Evolutionary conservation across 768 basidiomycete genomes (phyloP), one percentile per base, ranked within the genome.

Genomic region (Boletus rubropictus): DNA sequence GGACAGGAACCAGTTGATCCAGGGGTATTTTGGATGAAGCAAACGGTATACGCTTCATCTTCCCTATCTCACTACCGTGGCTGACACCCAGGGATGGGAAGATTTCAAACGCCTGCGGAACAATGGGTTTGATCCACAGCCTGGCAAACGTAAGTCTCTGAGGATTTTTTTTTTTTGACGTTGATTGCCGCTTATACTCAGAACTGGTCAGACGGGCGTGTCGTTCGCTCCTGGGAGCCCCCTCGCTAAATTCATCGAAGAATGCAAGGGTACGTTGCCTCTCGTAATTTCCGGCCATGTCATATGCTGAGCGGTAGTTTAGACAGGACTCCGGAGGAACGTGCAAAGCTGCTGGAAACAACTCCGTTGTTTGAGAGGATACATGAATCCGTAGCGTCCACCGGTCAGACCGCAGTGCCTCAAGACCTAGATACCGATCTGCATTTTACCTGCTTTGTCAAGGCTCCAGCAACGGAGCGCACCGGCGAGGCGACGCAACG

Each of bases 381-480:
- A 49, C 94, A 96, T 53, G 75, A 77, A 0, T 76, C 82, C 32
- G 79, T 81, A 1, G 87, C 89, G 0, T 68, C 72, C 0, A 61
- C 77, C 1, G 90, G 89, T 7, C 90, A 95, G 67, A 80, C 80
- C 5, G 68, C 72, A 1, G 73, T 82, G 0, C 83, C 87, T 3
- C 65, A 69, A 1, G 73, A 87, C 54, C 70, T 82, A 8, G 72
- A 89, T 32, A 86, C 86, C 0, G 75, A 88, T 56, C 71, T 90
- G 7, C 94, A 96, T 66, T 97, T 94, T 54, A 88, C 87, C 1
- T 83, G 84, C 57, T 97, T 96, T 57, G 79, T 96, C 28, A 74
- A 76, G 48, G 87, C 86, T 0, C 80, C 82, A 1, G 71, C 67
- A 27, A 61, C 70, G 2, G 63, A 64, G 2, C 46, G 18, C 11